Conservation (phyloP, 768 basidiomycete species). For the Termitomyces sp. region DNA sequence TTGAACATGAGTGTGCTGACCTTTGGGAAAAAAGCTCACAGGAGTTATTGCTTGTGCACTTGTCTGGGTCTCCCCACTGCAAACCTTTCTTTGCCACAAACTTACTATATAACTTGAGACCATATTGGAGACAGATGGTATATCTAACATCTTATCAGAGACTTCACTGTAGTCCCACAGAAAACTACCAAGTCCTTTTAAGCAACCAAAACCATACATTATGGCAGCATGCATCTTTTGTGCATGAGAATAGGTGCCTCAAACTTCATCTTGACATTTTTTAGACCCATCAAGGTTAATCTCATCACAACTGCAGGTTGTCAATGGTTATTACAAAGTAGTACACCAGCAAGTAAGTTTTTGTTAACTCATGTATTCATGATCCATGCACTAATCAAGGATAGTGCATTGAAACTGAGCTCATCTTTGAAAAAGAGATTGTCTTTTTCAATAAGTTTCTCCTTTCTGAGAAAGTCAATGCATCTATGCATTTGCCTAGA, state of each 20-base stretch:
- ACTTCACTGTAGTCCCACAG: constrained; percentile 25
- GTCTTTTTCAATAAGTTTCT: too few species aligned
- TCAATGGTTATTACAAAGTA: too few species aligned
- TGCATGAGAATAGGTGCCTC: constrained; percentile 26
- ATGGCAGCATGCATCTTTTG: constrained; percentile 32
- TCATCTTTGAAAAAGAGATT: too few species aligned
- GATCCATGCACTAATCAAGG: too few species aligned
- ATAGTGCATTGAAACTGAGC: too few species aligned
- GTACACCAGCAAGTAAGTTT: too few species aligned
- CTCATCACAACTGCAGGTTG: constrained; percentile 24
- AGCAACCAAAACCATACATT: constrained; percentile 19
- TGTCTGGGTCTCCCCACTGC: constrained; percentile 19
- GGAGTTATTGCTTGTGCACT: constrained; percentile 26
- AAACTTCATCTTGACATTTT: constrained; percentile 8
- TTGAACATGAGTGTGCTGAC: too few species aligned
- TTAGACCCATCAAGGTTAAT: constrained; percentile 20
- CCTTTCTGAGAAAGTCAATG: too few species aligned
- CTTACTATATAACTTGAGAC: constrained; percentile 27
- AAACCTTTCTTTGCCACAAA: constrained; percentile 22
- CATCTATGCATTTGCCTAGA: too few species aligned
- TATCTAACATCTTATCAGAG: constrained; percentile 21
- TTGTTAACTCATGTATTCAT: too few species aligned
- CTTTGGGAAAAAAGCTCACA: too few species aligned
- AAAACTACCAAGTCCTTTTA: constrained; percentile 20
- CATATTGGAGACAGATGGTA: constrained; percentile 23